phyloP scores from a whole-genome alignment of 352 stramenopile species.

The Globisporangium lucens region DNA sequence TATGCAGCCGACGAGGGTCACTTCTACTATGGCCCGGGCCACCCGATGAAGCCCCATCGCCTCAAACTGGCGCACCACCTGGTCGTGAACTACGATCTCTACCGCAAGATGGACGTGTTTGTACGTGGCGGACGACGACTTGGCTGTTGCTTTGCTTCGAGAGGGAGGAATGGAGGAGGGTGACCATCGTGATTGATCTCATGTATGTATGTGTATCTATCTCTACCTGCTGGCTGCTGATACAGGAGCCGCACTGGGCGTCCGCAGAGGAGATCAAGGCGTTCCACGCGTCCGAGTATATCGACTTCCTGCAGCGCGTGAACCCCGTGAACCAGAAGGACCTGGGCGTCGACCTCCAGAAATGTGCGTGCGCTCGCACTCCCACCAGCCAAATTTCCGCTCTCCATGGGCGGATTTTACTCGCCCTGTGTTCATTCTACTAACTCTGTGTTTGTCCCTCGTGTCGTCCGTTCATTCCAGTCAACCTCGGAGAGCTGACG shows the following conservation, averaged over 20 bases:
- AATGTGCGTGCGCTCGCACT: conserved; percentile 73
- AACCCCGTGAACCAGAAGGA: conserved; percentile 55
- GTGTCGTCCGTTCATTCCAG: not conserved
- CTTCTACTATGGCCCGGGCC: conserved; percentile 40
- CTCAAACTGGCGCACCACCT: not conserved
- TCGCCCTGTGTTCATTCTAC: not conserved
- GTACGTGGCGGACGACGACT: not conserved
- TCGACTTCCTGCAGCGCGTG: not conserved
- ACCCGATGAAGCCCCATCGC: not conserved
- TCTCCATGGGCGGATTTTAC: not conserved
- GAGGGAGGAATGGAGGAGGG: not conserved
- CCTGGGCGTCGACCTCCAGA: conserved; percentile 61
- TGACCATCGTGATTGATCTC: not conserved
- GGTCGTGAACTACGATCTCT: conserved; percentile 2
- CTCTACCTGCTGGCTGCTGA: not conserved
- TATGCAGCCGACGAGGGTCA: conserved; percentile 91
- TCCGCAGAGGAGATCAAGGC: conserved; percentile 24
- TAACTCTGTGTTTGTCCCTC: not conserved
- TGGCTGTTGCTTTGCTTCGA: not conserved
- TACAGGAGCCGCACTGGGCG: conserved; percentile 75
- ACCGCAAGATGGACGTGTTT: conserved; percentile 1
- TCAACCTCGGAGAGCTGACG: not conserved
- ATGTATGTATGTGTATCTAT: not conserved
- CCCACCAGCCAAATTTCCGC: not conserved
- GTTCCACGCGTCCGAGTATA: not conserved